A percentile compares a stretch with the other conserved stretches of the same genome.
Evolutionary conservation across 2,329 filamentous ascomycete genomes (phyloP).

Genomic region (Ramichloridium luteum): DNA sequence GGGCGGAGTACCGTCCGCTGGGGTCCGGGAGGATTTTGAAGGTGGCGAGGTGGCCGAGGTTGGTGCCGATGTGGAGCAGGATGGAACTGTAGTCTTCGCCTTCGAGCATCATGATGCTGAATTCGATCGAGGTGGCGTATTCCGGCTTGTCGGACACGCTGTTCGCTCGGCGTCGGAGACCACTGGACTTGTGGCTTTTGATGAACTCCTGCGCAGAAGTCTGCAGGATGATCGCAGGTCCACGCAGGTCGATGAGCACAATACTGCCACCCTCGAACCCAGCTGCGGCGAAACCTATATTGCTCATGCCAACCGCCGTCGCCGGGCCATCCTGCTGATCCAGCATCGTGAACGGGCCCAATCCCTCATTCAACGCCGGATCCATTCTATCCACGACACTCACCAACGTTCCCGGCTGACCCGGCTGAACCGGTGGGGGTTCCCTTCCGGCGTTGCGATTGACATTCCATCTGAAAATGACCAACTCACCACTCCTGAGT

Average conservation of each 20-base stretch:
- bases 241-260: conserved; percentile 74
- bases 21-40: conserved; percentile 75
- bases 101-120: conserved; percentile 85
- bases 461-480: conserved; percentile 76
- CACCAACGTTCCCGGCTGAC: conserved; percentile 44
- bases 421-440: conserved; percentile 37
- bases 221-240: conserved; percentile 71
- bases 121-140: conserved; percentile 73
- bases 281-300: conserved; percentile 80
- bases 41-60: conserved; percentile 67
- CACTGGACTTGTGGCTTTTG: conserved; percentile 63
- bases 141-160: conserved; percentile 44
- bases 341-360: conserved; percentile 69
- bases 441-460: conserved; percentile 63
- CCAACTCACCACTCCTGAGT: conserved; percentile 67
- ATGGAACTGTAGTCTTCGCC: conserved; percentile 95
- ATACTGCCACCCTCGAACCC: conserved; percentile 75
- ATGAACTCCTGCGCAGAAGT: conserved; percentile 59
- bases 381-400: conserved; percentile 65
- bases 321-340: conserved; percentile 74
- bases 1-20: conserved; percentile 57
- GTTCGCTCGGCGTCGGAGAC: conserved; percentile 48
- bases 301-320: conserved; percentile 69
- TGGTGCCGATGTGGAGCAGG: conserved; percentile 81
- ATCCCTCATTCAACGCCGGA: conserved; percentile 59